These are phyloP conservation scores for Mucuna pruriens DNA, from an alignment of 306 rosid species.

Conservation along the genomic window DNA sequence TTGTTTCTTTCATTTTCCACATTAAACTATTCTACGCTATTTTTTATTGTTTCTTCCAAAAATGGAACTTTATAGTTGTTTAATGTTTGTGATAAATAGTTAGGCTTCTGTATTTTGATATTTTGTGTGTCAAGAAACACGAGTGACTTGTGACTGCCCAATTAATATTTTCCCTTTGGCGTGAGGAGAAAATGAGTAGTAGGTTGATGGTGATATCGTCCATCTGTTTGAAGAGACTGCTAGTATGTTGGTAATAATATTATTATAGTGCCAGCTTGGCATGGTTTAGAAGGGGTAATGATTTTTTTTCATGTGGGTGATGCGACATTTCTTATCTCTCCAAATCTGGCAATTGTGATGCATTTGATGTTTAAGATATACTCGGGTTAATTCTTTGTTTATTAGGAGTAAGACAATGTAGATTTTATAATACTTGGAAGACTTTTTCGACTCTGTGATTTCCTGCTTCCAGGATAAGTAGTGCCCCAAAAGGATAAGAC, in stretches of 20 bases:
- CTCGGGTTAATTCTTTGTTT: not conserved
- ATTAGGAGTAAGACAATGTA: not conserved
- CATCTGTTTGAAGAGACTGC: not conserved
- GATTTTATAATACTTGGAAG: not conserved
- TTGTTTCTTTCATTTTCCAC: not conserved
- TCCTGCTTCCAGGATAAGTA: not conserved
- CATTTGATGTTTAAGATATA: not conserved
- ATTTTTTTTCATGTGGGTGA: too few relatives aligned
- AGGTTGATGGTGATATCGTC: not conserved
- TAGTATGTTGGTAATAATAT: not conserved
- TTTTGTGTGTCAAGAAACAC: not conserved
- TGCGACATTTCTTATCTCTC: too few relatives aligned
- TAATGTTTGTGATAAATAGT: not conserved
- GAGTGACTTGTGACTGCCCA: not conserved
- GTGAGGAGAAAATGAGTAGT: not conserved
- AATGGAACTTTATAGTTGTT: not conserved
- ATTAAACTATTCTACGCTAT: not conserved
- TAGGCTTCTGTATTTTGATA: not conserved
- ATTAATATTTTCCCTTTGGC: not conserved
- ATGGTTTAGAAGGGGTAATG: not conserved
- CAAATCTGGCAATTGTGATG: not conserved
- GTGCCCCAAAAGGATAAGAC: too few relatives aligned
- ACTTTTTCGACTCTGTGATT: not conserved
- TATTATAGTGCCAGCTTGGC: not conserved
- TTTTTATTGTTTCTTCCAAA: not conserved